These are phyloP conservation scores for Primulina huaijiensis DNA, from an alignment of 257 asterid genomes.

Conservation along the genomic window DNA sequence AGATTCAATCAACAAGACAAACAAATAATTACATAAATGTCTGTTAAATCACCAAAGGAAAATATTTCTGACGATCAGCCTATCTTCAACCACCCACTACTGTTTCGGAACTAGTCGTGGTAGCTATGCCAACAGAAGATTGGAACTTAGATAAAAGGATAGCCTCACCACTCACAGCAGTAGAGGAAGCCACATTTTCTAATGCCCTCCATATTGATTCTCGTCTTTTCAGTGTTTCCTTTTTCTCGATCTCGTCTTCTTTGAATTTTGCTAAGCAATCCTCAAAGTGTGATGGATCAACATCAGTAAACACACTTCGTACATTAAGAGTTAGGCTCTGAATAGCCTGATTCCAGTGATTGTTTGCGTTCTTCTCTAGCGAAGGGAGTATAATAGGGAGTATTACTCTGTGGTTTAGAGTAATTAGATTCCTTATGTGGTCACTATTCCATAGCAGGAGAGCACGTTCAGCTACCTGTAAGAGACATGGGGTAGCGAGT, in stretches of 20 bases:
- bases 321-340: slow-evolving; percentile 37
- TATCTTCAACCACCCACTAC: slow-evolving; percentile 16
- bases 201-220: slow-evolving; percentile 34
- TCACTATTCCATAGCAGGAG: slow-evolving; percentile 42
- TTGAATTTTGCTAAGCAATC: slow-evolving; percentile 34
- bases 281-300: slow-evolving; percentile 32
- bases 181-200: slow-evolving; percentile 35
- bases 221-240: slow-evolving; percentile 31
- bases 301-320: slow-evolving; percentile 37
- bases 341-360: slow-evolving; percentile 44
- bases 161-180: slow-evolving; percentile 30
- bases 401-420: slow-evolving; percentile 29
- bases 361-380: slow-evolving; percentile 33
- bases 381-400: slow-evolving; percentile 38
- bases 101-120: slow-evolving; percentile 12
- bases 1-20: not conserved
- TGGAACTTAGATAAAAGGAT: slow-evolving; percentile 30
- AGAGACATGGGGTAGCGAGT: not conserved
- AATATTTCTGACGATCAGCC: not conserved
- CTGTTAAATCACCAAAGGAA: not conserved
- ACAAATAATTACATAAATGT: not conserved
- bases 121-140: slow-evolving; percentile 32
- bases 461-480: slow-evolving; percentile 47
- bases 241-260: slow-evolving; percentile 33
- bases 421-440: slow-evolving; percentile 35